These are phyloP conservation scores for Suillus placidus DNA, from an alignment of 768 basidiomycete species.

Conservation along the genomic window DNA sequence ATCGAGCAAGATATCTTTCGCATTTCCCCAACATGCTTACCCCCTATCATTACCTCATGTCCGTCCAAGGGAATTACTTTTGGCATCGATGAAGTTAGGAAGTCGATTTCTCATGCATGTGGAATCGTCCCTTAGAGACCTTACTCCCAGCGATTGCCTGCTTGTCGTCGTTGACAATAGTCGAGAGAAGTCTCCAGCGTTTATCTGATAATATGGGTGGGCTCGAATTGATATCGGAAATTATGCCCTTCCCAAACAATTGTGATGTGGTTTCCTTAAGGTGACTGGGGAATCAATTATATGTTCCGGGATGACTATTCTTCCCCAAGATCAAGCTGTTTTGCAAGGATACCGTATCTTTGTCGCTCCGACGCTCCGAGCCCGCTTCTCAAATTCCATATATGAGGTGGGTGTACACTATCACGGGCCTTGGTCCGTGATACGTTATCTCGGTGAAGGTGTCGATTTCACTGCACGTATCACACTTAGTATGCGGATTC, in stretches of 20 bases:
- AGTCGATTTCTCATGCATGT: conserved; percentile 64
- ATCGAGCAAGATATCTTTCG: conserved; percentile 57
- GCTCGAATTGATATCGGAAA: background rate
- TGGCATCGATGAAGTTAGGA: conserved; percentile 59
- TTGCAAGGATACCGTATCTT: background rate
- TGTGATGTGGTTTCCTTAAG: background rate
- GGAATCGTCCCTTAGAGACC: conserved; percentile 31
- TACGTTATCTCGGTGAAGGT: background rate
- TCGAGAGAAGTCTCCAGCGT: background rate
- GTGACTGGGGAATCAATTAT: background rate
- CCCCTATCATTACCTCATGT: conserved; percentile 60
- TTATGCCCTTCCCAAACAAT: background rate
- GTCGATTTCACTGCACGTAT: background rate
- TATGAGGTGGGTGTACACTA: background rate
- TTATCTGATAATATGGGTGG: background rate
- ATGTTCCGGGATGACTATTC: background rate
- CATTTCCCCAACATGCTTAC: conserved; percentile 60
- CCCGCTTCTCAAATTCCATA: background rate
- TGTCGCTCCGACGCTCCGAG: background rate
- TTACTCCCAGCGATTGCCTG: background rate
- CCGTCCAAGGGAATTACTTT: conserved; percentile 51
- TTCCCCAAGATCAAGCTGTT: background rate
- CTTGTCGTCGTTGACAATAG: background rate
- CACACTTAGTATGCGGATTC: background rate
- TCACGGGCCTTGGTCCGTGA: background rate